Conservation (phyloP, 331 rosid species). For the Prunus yedoensis region DNA sequence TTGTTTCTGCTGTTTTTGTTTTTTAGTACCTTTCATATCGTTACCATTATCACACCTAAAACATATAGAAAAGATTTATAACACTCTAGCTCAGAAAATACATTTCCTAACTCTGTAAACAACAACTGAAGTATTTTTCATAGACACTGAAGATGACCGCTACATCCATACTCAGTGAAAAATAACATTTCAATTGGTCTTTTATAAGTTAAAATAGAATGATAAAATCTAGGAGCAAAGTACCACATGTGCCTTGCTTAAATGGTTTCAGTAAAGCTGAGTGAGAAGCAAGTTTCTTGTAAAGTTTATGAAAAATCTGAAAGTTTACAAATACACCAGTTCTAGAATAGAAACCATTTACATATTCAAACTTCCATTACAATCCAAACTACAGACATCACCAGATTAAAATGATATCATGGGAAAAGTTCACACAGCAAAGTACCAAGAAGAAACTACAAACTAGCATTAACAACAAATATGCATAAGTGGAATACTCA, state of each 20-base stretch:
- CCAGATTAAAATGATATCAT: background rate
- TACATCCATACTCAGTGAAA: background rate
- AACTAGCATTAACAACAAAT: background rate
- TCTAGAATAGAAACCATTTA: background rate
- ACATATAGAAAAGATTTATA: background rate
- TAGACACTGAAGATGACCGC: background rate
- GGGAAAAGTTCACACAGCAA: background rate
- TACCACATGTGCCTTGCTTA: background rate
- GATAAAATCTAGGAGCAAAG: background rate
- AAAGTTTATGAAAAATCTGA: background rate
- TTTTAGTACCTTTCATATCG: background rate
- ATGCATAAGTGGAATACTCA: background rate
- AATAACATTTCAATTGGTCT: too few species aligned
- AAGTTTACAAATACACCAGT: background rate
- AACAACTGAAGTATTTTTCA: background rate
- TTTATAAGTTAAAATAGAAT: background rate
- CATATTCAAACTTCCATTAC: background rate
- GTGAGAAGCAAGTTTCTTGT: background rate
- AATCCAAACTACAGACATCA: constrained; percentile 9
- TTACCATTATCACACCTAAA: background rate
- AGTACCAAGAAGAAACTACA: background rate
- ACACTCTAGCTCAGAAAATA: background rate
- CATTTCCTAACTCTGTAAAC: too few species aligned
- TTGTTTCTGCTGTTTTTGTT: background rate
- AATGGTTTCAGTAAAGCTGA: background rate